These are phyloP conservation scores for Plasmopara viticola DNA, from an alignment of 352 stramenopile species.

Conservation along the genomic window DNA sequence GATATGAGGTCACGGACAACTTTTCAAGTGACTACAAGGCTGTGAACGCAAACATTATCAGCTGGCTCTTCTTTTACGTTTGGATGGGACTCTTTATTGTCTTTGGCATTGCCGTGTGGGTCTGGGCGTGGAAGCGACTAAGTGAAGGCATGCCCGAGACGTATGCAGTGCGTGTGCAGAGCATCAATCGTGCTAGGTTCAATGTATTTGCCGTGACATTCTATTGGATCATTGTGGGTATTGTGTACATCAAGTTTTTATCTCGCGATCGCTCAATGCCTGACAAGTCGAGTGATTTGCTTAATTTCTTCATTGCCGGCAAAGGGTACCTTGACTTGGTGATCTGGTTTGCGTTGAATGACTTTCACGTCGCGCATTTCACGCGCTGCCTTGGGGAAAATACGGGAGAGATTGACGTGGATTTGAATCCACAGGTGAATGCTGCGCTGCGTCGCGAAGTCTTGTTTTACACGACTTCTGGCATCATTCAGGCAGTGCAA, in stretches of 20 bases:
- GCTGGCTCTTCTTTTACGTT: slow-evolving; percentile 84
- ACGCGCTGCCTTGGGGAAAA: slow-evolving; percentile 52
- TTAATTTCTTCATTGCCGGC: slow-evolving; percentile 83
- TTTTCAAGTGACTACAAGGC: slow-evolving; percentile 61
- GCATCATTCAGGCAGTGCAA: slow-evolving; percentile 84
- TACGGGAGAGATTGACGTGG: slow-evolving; percentile 63
- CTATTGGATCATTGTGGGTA: slow-evolving; percentile 78
- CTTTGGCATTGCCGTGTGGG: slow-evolving; percentile 73
- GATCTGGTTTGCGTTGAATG: slow-evolving; percentile 86
- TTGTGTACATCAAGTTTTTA: slow-evolving; percentile 79
- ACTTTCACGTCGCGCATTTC: slow-evolving; percentile 77
- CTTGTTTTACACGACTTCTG: slow-evolving; percentile 87
- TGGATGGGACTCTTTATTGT: slow-evolving; percentile 83
- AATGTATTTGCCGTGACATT: slow-evolving; percentile 85
- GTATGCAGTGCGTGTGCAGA: slow-evolving; percentile 78
- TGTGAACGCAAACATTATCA: slow-evolving; percentile 83
- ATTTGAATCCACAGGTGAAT: slow-evolving; percentile 86
- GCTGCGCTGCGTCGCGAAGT: slow-evolving; percentile 80
- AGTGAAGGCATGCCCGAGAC: slow-evolving; percentile 86
- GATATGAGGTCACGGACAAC: slow-evolving; percentile 54
- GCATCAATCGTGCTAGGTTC: slow-evolving; percentile 83
- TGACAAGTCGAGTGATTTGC: slow-evolving; percentile 58
- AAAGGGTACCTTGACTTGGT: slow-evolving; percentile 87
- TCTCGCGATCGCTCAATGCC: slow-evolving; percentile 46
- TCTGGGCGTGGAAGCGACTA: slow-evolving; percentile 83